A percentile compares a stretch with the other conserved stretches of the same genome.
These are phyloP conservation scores for Metschnikowia picachoensis DNA, from an alignment of 805 yeast species.

Conservation along the genomic window DNA sequence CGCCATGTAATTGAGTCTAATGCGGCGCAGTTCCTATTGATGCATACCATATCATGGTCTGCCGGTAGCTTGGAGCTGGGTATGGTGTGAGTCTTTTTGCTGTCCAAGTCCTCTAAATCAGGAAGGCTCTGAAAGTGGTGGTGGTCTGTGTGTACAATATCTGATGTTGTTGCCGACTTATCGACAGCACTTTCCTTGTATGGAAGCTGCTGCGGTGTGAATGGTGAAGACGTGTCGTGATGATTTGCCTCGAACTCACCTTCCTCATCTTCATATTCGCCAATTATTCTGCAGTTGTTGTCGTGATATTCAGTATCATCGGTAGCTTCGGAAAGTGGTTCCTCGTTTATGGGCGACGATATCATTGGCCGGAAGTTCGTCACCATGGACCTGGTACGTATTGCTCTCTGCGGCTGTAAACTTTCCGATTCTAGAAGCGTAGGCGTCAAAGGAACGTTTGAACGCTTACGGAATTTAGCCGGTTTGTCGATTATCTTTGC, in stretches of 20 bases:
- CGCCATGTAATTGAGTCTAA: conserved; percentile 40
- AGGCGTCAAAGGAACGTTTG: conserved; percentile 17
- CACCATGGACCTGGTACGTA: conserved; percentile 42
- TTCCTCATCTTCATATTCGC: conserved; percentile 25
- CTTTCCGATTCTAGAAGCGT: conserved; percentile 13
- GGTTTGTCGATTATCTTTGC: conserved; percentile 41
- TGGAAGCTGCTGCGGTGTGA: conserved; percentile 40
- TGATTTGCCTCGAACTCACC: conserved; percentile 29
- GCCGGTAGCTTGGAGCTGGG: conserved; percentile 35
- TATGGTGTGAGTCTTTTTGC: conserved; percentile 41
- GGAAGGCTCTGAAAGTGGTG: conserved; percentile 37
- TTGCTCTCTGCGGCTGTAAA: conserved; percentile 33
- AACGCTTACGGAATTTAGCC: conserved; percentile 20
- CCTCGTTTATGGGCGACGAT: conserved; percentile 43
- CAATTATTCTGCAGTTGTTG: conserved; percentile 15
- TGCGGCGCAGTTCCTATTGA: conserved; percentile 39
- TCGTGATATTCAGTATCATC: conserved; percentile 39
- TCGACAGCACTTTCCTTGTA: conserved; percentile 20
- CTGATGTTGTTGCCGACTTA: conserved; percentile 11
- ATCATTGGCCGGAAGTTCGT: conserved; percentile 26
- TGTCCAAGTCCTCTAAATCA: conserved; percentile 42
- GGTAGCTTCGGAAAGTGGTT: conserved; percentile 29
- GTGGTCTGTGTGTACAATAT: conserved; percentile 13
- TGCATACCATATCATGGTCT: conserved; percentile 39
- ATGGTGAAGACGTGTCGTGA: conserved; percentile 32